phyloP scores from a whole-genome alignment of 2,329 filamentous ascomycete species.

The Exutisphaerella laricina region DNA sequence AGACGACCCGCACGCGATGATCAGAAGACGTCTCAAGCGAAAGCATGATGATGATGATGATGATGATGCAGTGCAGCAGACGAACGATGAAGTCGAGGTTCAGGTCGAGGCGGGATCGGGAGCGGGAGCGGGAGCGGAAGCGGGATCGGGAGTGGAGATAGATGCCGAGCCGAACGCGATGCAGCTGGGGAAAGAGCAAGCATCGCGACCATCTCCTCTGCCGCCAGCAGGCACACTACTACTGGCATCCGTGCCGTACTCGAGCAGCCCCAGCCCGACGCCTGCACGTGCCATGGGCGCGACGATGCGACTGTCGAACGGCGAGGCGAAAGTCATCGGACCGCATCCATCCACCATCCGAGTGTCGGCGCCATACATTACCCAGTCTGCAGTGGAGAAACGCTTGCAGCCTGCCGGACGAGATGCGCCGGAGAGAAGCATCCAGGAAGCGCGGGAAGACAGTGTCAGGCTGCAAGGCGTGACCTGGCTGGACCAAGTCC shows the following conservation, averaged over 20 bases:
- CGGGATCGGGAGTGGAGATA: background rate
- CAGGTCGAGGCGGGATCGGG: background rate
- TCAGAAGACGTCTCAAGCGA: background rate
- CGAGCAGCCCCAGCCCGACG: too few species aligned
- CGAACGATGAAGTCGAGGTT: constrained; percentile 2
- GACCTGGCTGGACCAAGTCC: constrained; percentile 79
- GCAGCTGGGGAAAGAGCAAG: background rate
- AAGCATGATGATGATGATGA: background rate
- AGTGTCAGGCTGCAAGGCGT: constrained; percentile 77
- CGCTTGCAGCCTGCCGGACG: constrained; percentile 57
- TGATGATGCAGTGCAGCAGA: background rate
- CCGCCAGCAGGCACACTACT: background rate
- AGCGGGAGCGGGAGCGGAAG: background rate
- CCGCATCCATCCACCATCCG: constrained; percentile 61
- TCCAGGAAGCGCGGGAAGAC: constrained; percentile 62
- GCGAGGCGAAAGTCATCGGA: constrained; percentile 35
- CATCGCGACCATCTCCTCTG: background rate
- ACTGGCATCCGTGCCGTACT: constrained; percentile 4
- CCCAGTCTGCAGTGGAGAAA: constrained; percentile 72
- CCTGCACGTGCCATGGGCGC: constrained; percentile 24
- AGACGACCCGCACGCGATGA: background rate
- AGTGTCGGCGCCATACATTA: constrained; percentile 68
- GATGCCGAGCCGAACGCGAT: background rate
- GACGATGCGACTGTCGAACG: constrained; percentile 29
- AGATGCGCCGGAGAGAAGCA: constrained; percentile 56